Conservation (phyloP, 305 asterid genomes). For the Rubia tinctorum region DNA sequence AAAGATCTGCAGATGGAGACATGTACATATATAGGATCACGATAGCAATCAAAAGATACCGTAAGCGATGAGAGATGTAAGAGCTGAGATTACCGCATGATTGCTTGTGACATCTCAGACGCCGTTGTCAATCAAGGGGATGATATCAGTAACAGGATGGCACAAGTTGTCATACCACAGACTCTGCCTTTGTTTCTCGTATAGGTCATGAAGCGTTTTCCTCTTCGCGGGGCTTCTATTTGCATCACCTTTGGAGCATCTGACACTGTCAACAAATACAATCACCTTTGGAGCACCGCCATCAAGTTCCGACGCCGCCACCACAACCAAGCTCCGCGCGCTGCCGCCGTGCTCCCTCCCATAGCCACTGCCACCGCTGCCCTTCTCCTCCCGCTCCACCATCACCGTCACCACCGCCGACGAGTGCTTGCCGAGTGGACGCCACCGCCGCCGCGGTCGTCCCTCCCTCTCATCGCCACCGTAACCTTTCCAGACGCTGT, state of each 20-base stretch:
- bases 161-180: slow-evolving; percentile 98
- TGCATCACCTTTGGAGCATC: slow-evolving; percentile 69
- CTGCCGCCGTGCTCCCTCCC: no score
- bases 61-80: neutral
- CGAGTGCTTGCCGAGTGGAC: no score
- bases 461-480: no score
- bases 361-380: no score
- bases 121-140: slow-evolving; percentile 86
- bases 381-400: no score
- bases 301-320: no score
- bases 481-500: no score
- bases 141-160: slow-evolving; percentile 90
- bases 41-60: neutral
- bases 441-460: no score
- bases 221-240: slow-evolving; percentile 64
- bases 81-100: slow-evolving; percentile 64
- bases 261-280: slow-evolving; percentile 49
- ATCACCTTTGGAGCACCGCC: no score
- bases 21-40: neutral
- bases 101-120: slow-evolving; percentile 98
- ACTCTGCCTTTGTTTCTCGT: slow-evolving; percentile 93
- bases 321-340: no score
- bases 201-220: slow-evolving; percentile 92
- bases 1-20: slow-evolving; percentile 65
- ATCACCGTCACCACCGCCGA: no score